These are phyloP conservation scores for Hyparrhenia diplandra DNA, from an alignment of 176 grass and related monocot species.

Conservation along the genomic window DNA sequence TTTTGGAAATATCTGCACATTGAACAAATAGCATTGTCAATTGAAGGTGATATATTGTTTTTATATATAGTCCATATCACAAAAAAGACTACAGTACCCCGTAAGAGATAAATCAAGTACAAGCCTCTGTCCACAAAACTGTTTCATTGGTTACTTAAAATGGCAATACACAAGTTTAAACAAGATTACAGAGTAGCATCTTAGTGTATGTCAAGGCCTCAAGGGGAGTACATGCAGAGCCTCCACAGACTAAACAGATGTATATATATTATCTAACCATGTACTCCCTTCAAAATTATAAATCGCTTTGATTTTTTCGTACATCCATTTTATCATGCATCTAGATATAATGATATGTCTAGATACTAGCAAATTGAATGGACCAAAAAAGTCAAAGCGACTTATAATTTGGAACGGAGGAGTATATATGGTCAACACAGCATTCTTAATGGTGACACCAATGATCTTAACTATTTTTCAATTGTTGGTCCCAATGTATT, in stretches of 20 bases:
- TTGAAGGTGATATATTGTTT: neutral
- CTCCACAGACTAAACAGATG: too few relatives aligned
- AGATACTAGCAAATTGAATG: too few relatives aligned
- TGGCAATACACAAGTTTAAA: neutral
- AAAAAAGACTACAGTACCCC: neutral
- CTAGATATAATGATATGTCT: too few relatives aligned
- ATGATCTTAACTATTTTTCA: neutral
- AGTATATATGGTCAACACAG: neutral
- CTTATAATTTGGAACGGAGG: too few relatives aligned
- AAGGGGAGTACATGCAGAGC: neutral
- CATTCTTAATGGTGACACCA: neutral
- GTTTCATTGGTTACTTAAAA: neutral
- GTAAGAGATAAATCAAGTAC: neutral
- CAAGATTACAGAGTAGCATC: neutral
- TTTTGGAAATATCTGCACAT: constrained; percentile 66
- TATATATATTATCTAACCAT: too few relatives aligned
- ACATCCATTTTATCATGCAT: too few relatives aligned
- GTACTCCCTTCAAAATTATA: too few relatives aligned
- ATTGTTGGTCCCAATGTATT: neutral
- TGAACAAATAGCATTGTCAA: constrained; percentile 26
- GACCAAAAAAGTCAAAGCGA: too few relatives aligned
- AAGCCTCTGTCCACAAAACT: neutral
- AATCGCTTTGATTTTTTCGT: too few relatives aligned
- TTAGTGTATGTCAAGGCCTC: neutral
- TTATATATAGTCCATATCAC: neutral